Conservation (phyloP, 129 eudicot genomes). For the Solidago caesia region DNA sequence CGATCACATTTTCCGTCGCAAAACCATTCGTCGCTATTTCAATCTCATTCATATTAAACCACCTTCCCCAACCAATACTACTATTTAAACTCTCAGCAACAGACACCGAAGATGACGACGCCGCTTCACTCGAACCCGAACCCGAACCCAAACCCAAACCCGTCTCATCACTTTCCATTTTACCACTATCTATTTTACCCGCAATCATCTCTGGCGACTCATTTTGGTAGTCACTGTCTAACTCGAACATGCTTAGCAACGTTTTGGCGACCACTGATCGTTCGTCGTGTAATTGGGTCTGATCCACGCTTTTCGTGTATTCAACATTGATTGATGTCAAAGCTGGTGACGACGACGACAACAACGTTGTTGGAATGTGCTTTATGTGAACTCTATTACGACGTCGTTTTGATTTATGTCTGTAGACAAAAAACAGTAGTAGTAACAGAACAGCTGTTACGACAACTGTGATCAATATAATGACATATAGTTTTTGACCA, state of each 20-base stretch:
- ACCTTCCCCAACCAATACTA: conserved; percentile 68
- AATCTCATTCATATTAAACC: conserved; percentile 66
- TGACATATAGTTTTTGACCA: conserved; percentile 57
- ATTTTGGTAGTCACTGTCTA: conserved; percentile 22
- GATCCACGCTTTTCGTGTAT: conserved; percentile 8
- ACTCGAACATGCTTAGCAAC: conserved; percentile 33
- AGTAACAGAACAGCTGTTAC: conserved; percentile 30
- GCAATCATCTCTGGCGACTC: conserved; percentile 12
- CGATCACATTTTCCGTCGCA: conserved; percentile 59
- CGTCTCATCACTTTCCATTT: conserved; percentile 47
- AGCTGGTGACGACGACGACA: conserved; percentile 32
- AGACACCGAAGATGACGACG: conserved; percentile 36
- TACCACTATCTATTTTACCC: conserved; percentile 34
- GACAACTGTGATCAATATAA: conserved; percentile 36
- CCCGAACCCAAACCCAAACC: conserved; percentile 4
- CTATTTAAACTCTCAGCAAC: conserved; percentile 39
- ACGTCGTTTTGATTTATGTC: conserved; percentile 38
- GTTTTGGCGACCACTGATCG: conserved; percentile 1
- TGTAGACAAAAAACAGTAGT: conserved; percentile 34
- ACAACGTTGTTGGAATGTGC: conserved; percentile 29
- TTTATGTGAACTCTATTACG: conserved; percentile 28
- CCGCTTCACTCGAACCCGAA: conserved; percentile 34
- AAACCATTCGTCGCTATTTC: conserved; percentile 57
- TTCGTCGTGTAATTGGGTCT: background rate
- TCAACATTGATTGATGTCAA: conserved; percentile 25